Conservation (phyloP, 2,329 filamentous ascomycete genomes). For the Phyllosticta citriasiana region DNA sequence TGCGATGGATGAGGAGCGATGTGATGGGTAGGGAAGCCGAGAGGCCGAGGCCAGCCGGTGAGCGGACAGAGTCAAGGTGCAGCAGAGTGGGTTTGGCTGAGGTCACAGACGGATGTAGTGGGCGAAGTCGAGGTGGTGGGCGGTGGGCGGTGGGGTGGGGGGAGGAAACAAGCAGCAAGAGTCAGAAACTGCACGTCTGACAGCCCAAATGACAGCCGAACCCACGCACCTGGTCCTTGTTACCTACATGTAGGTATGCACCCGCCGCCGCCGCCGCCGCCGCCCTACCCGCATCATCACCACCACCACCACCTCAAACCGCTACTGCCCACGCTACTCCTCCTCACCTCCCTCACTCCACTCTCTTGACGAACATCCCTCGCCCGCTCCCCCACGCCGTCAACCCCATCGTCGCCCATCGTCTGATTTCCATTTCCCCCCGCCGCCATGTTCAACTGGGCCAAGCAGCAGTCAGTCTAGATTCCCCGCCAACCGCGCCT, state of each 20-base stretch:
- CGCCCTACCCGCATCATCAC: neutral
- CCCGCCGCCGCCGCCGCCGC: too few species aligned
- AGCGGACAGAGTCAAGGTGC: too few species aligned
- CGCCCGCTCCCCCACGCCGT: slow-evolving; percentile 2
- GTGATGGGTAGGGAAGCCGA: neutral
- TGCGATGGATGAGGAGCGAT: neutral
- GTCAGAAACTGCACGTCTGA: slow-evolving; percentile 2
- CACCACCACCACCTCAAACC: neutral
- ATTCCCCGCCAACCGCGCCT: slow-evolving; percentile 13
- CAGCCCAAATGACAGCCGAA: neutral
- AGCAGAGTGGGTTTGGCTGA: too few species aligned
- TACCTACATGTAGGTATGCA: neutral
- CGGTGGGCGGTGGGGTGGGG: too few species aligned
- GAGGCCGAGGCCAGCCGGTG: too few species aligned
- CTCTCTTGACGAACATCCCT: neutral
- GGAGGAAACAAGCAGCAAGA: too few species aligned
- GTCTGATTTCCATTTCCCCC: neutral
- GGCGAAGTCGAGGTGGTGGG: too few species aligned
- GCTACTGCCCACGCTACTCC: neutral
- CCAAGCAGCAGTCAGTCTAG: slow-evolving; percentile 70
- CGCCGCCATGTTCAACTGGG: slow-evolving; percentile 74
- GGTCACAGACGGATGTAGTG: too few species aligned
- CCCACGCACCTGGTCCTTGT: neutral
- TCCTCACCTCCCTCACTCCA: neutral
- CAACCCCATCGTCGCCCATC: neutral